phyloP scores from a whole-genome alignment of 768 basidiomycete genomes.

The Exsudoporus frostii region DNA sequence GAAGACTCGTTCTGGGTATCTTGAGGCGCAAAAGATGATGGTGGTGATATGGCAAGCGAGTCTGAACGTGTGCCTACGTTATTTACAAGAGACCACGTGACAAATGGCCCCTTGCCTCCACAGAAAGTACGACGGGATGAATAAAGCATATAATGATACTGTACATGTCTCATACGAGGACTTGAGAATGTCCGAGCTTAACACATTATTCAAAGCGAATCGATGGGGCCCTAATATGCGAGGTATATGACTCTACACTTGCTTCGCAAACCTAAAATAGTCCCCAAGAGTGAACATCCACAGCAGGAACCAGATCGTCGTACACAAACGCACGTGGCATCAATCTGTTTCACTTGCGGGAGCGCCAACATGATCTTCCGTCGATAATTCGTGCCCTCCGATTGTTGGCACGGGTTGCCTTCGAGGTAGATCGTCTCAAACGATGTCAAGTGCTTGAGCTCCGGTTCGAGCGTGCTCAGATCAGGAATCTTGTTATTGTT shows the following conservation, averaged over 20 bases:
- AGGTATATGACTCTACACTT: conserved; percentile 81
- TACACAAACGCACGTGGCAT: conserved; percentile 79
- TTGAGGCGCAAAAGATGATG: neutral
- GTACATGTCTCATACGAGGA: neutral
- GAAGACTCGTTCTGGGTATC: conserved; percentile 4
- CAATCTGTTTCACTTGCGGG: conserved; percentile 89
- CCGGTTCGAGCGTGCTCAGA: conserved; percentile 60
- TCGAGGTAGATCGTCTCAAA: conserved; percentile 93
- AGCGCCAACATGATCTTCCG: conserved; percentile 86
- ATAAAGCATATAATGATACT: neutral
- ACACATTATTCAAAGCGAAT: conserved; percentile 32
- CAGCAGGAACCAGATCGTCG: neutral
- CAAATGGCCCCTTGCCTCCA: neutral
- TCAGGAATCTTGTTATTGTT: conserved; percentile 83
- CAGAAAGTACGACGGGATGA: neutral
- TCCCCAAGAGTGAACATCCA: conserved; percentile 1
- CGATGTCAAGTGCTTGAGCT: conserved; percentile 57
- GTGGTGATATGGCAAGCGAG: neutral
- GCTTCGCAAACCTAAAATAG: conserved; percentile 48
- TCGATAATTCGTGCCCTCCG: conserved; percentile 75
- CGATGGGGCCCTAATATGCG: conserved; percentile 37
- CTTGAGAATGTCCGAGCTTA: neutral
- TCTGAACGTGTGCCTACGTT: neutral
- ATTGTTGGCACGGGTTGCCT: conserved; percentile 85
- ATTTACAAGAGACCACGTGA: conserved; percentile 11